Evolutionary conservation across 805 yeast species (phyloP).

Genomic region (Cyberlindnera bimundalis): DNA sequence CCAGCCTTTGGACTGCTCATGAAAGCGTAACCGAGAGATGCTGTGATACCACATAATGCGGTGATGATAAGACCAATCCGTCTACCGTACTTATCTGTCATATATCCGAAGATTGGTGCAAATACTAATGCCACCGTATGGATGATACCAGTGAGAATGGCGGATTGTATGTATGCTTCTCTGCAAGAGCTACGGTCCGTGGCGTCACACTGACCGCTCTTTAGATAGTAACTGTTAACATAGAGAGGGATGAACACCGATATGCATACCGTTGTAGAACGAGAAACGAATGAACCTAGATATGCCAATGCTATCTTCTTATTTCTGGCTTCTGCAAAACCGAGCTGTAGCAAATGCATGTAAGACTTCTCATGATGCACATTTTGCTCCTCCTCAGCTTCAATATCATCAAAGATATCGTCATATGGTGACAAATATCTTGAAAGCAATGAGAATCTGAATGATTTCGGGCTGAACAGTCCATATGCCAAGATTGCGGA

Average conservation of each 20-base stretch:
- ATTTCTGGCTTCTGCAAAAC: constrained; percentile 46
- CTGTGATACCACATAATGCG: constrained; percentile 41
- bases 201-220: constrained; percentile 46
- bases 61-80: constrained; percentile 36
- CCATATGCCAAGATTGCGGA: constrained; percentile 39
- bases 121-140: constrained; percentile 53
- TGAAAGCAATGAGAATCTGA: constrained; percentile 26
- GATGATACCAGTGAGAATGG: constrained; percentile 66
- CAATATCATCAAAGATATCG: constrained; percentile 32
- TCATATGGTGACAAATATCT: constrained; percentile 28
- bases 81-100: constrained; percentile 47
- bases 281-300: constrained; percentile 57
- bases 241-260: constrained; percentile 61
- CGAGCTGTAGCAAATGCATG: constrained; percentile 40
- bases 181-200: constrained; percentile 43
- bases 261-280: constrained; percentile 57
- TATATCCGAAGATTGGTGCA: constrained; percentile 62
- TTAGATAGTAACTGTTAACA: constrained; percentile 53
- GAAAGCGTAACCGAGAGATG: constrained; percentile 37
- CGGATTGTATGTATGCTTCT: constrained; percentile 62
- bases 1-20: constrained; percentile 34
- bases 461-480: constrained; percentile 42
- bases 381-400: constrained; percentile 28
- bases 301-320: constrained; percentile 53
- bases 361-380: constrained; percentile 29